Conservation (phyloP, 106 monocot genomes). For the Dendrobium catenatum region DNA sequence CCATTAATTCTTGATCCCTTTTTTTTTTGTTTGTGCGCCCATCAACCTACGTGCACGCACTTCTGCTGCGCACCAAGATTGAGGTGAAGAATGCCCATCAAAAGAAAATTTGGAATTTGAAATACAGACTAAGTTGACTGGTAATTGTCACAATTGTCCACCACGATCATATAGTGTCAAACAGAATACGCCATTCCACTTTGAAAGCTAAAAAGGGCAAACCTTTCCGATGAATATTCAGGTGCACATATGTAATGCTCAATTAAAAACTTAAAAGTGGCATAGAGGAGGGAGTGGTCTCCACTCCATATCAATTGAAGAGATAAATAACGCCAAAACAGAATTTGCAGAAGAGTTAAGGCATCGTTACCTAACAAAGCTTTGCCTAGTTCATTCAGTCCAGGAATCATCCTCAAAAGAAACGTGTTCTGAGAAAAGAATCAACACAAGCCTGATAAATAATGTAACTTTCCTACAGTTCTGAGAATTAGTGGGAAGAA, state of each 20-base stretch:
- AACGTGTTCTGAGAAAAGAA: constrained; percentile 62
- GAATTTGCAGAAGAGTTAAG: neutral
- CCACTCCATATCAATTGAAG: neutral
- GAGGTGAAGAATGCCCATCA: no score
- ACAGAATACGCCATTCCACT: neutral
- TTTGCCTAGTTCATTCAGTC: constrained; percentile 79
- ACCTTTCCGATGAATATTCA: neutral
- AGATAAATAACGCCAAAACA: neutral
- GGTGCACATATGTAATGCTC: neutral
- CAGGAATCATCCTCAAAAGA: constrained; percentile 77
- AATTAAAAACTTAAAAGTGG: neutral
- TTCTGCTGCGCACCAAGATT: no score
- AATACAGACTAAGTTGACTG: no score
- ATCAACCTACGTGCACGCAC: no score
- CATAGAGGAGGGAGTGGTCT: neutral
- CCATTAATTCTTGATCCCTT: no score
- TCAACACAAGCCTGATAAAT: neutral
- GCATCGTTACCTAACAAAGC: constrained; percentile 59
- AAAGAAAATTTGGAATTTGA: no score
- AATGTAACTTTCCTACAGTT: neutral
- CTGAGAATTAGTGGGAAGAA: neutral
- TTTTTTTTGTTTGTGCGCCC: no score
- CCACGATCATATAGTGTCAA: no score
- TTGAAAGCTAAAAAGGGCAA: neutral
- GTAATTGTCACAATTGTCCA: no score